Evolutionary conservation across 164 flowering plant genomes (phyloP).

Genomic region (Buxus sempervirens): DNA sequence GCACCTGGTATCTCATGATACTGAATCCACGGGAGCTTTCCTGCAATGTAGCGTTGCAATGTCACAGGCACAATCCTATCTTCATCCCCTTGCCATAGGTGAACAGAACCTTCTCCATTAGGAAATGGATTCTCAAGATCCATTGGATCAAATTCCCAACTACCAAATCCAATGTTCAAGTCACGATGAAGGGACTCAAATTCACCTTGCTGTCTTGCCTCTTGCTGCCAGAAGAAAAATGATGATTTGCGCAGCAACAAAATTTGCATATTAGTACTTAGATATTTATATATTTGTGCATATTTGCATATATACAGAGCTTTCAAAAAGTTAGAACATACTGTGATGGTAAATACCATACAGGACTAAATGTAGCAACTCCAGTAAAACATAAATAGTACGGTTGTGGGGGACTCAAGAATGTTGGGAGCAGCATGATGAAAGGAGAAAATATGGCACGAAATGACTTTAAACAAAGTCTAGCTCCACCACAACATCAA

Average conservation of each 20-base stretch:
- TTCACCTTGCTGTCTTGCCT: slow-evolving; percentile 58
- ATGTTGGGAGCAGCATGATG: background rate
- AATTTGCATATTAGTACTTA: no score
- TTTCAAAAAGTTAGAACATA: no score
- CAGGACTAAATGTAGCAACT: no score
- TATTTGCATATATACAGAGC: no score
- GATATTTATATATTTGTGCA: no score
- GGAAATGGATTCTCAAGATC: slow-evolving; percentile 64
- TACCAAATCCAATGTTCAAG: slow-evolving; percentile 57
- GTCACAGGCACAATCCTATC: slow-evolving; percentile 48
- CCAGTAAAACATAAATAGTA: no score
- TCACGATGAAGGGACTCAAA: slow-evolving; percentile 54
- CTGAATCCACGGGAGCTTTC: slow-evolving; percentile 60
- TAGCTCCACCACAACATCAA: background rate
- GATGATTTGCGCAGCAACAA: background rate
- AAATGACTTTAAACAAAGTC: background rate
- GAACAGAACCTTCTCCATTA: slow-evolving; percentile 56
- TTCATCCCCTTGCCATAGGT: slow-evolving; percentile 78
- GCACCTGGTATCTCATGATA: slow-evolving; percentile 62
- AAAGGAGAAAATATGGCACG: background rate
- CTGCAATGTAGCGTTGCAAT: slow-evolving; percentile 49
- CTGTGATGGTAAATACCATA: no score
- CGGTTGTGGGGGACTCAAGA: background rate
- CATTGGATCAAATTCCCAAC: slow-evolving; percentile 65
- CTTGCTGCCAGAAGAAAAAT: slow-evolving; percentile 27